A percentile compares a stretch with the other conserved stretches of the same genome.
These are phyloP conservation scores for Ophiobolus disseminans DNA, from an alignment of 2,329 filamentous ascomycete genomes.

Conservation along the genomic window DNA sequence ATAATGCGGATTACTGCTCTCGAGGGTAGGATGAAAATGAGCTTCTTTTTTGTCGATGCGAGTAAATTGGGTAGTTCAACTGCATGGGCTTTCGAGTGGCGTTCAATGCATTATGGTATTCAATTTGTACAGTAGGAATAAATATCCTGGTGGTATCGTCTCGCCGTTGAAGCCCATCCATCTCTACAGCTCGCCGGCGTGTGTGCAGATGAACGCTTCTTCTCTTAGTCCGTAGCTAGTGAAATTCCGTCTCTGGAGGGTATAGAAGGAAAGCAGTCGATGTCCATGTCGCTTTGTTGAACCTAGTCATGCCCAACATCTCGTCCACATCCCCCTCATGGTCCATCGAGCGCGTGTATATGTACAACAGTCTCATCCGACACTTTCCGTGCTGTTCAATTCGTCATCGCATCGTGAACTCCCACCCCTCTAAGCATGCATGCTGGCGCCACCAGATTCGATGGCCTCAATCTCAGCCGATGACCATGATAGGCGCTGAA, in stretches of 20 bases:
- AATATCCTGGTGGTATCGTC: slow-evolving; percentile 14
- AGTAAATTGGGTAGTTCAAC: too few relatives aligned
- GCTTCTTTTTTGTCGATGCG: too few relatives aligned
- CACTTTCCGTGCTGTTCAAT: slow-evolving; percentile 16
- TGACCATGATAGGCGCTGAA: slow-evolving; percentile 76
- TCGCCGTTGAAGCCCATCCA: slow-evolving; percentile 13
- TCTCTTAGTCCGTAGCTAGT: too few relatives aligned
- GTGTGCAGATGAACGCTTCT: slow-evolving; percentile 16
- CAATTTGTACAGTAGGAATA: slow-evolving; percentile 11
- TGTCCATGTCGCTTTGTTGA: slow-evolving; percentile 26
- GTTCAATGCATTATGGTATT: neutral
- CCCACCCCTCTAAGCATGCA: slow-evolving; percentile 56
- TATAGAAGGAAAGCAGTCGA: slow-evolving; percentile 36
- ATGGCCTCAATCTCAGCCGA: slow-evolving; percentile 92
- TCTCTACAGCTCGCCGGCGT: slow-evolving; percentile 10
- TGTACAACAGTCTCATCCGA: slow-evolving; percentile 27
- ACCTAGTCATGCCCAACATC: slow-evolving; percentile 4
- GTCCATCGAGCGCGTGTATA: slow-evolving; percentile 24
- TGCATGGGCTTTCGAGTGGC: too few relatives aligned
- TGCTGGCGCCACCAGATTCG: slow-evolving; percentile 86
- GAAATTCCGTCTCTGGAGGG: slow-evolving; percentile 34
- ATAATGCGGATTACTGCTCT: slow-evolving; percentile 3
- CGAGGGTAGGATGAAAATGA: neutral
- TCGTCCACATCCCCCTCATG: slow-evolving; percentile 9
- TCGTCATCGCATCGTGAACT: slow-evolving; percentile 15